Evolutionary conservation across 495 filamentous ascomycete genomes (phyloP).

Genomic region (Glonium stellatum): DNA sequence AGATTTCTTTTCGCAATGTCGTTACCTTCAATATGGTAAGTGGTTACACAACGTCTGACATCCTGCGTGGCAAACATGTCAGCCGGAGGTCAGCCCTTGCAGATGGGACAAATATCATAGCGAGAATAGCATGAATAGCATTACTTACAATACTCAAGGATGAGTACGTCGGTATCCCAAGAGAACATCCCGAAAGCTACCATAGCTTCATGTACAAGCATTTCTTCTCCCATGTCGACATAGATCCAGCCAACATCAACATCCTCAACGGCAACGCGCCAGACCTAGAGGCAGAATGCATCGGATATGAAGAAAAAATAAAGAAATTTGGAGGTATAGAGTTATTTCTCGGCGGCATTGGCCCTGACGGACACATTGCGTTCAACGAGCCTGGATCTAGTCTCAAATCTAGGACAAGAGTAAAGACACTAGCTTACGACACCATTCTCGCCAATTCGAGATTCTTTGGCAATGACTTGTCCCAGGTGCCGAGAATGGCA

Average conservation of each 20-base stretch:
- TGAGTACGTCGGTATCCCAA: conserved; percentile 77
- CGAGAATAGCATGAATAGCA: neutral
- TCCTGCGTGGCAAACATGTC: neutral
- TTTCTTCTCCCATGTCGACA: conserved; percentile 83
- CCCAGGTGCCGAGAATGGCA: conserved; percentile 72
- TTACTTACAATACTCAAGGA: conserved; percentile 46
- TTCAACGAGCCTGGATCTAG: conserved; percentile 87
- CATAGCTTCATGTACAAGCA: conserved; percentile 89
- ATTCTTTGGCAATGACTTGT: conserved; percentile 70
- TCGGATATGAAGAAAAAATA: conserved; percentile 72
- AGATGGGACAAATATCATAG: neutral
- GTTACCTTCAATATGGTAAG: conserved; percentile 88
- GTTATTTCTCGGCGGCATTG: conserved; percentile 78
- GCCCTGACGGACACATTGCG: conserved; percentile 80
- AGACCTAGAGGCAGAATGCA: conserved; percentile 69
- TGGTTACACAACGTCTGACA: conserved; percentile 1
- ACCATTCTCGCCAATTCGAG: conserved; percentile 79
- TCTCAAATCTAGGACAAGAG: conserved; percentile 67
- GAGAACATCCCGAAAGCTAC: conserved; percentile 76
- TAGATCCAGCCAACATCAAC: conserved; percentile 71
- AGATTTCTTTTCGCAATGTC: conserved; percentile 81
- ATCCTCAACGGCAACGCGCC: conserved; percentile 78
- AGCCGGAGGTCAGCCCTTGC: neutral
- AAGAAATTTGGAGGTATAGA: conserved; percentile 70
- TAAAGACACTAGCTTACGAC: conserved; percentile 82